Evolutionary conservation across 1,284 basidiomycete genomes (phyloP).

Genomic region (Exsudoporus floridanus): DNA sequence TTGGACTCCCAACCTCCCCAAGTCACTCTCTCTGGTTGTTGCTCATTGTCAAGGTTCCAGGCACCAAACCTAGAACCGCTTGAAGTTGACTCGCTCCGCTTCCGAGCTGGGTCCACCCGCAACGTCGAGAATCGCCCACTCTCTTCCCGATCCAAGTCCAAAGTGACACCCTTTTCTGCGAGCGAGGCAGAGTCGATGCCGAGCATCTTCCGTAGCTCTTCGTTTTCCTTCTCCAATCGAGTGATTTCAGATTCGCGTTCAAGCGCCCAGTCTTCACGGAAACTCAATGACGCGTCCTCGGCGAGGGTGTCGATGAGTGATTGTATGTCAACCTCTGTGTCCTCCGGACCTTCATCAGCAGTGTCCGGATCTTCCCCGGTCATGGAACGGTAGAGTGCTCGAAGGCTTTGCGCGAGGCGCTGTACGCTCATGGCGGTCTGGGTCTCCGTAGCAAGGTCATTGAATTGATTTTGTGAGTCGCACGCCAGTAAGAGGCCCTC

Average conservation of each 20-base stretch:
- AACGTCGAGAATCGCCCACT: conserved; percentile 19
- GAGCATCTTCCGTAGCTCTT: conserved; percentile 68
- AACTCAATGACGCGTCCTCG: conserved; percentile 17
- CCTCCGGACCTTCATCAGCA: conserved; percentile 22
- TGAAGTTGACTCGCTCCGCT: conserved; percentile 30
- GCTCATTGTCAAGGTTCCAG: conserved; percentile 32
- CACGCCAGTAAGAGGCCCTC: conserved; percentile 79
- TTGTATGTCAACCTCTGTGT: conserved; percentile 39
- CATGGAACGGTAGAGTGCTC: conserved; percentile 70
- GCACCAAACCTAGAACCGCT: conserved; percentile 24
- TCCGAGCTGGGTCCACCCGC: conserved; percentile 23
- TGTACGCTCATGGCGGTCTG: conserved; percentile 58
- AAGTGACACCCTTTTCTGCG: conserved; percentile 47
- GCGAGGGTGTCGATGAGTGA: conserved; percentile 45
- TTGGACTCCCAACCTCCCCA: conserved; percentile 36
- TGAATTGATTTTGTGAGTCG: conserved; percentile 61
- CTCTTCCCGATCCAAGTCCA: conserved; percentile 46
- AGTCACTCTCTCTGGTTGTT: conserved; percentile 18
- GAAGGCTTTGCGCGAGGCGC: conserved; percentile 70
- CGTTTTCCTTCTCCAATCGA: conserved; percentile 80
- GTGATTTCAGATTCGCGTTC: conserved; percentile 83
- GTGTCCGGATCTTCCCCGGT: conserved; percentile 60
- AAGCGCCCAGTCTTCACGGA: conserved; percentile 68
- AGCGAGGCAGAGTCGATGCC: conserved; percentile 64
- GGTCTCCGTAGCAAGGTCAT: conserved; percentile 59